Evolutionary conservation across 2,329 filamentous ascomycete genomes (phyloP).

Genomic region (Fusarium albidum): DNA sequence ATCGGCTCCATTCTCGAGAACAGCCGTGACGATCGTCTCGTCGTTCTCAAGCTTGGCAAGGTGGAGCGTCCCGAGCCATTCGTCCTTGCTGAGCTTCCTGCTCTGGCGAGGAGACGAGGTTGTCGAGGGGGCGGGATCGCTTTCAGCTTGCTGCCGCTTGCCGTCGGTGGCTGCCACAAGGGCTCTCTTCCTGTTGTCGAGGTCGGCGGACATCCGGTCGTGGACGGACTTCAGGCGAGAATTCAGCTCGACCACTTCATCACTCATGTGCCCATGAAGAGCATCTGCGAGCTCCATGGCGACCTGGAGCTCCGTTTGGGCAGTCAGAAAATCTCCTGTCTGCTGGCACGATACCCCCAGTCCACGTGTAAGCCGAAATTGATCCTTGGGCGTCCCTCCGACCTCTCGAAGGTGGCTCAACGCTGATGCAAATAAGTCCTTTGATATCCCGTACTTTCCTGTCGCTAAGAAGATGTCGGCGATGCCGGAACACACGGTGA

Average conservation of each 20-base stretch:
- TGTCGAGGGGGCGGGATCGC: too few relatives aligned
- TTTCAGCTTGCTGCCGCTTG: too few relatives aligned
- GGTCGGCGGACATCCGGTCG: too few relatives aligned
- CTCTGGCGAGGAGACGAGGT: too few relatives aligned
- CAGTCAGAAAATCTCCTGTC: neutral
- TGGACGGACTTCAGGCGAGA: too few relatives aligned
- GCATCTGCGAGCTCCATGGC: fast-evolving
- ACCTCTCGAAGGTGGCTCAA: neutral
- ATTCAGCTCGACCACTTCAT: neutral
- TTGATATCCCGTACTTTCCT: neutral
- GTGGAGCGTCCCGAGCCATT: too few relatives aligned
- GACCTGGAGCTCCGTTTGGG: neutral
- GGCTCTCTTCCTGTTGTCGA: too few relatives aligned
- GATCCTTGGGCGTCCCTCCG: fast-evolving
- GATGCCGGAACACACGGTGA: neutral
- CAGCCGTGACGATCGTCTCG: too few relatives aligned
- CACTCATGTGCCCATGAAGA: neutral
- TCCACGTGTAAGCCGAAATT: neutral
- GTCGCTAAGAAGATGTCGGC: neutral
- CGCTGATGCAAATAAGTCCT: neutral
- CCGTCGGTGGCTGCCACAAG: too few relatives aligned
- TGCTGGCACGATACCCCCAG: neutral
- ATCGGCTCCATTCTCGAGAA: too few relatives aligned
- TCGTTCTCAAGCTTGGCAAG: too few relatives aligned
- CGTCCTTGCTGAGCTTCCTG: too few relatives aligned